Percentiles rank a stretch among this genome's conserved stretches.
Conservation (phyloP, 441 rosid species). For the Brassica balearica region DNA sequence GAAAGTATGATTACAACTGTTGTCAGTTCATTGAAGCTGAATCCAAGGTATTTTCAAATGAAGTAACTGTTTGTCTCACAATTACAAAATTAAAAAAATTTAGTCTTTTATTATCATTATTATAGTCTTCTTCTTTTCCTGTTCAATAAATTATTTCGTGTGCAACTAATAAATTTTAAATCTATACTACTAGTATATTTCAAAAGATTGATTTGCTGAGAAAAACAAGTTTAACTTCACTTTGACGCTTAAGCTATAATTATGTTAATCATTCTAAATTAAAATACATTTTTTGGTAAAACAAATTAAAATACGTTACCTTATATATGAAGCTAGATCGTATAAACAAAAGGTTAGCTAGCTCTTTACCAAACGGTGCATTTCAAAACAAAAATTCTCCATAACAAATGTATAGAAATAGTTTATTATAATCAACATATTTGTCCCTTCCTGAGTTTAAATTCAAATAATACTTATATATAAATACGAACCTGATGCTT, state of each 20-base stretch:
- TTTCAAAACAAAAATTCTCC: conserved; percentile 39
- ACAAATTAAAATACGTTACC: conserved; percentile 18
- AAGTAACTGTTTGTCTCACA: conserved; percentile 35
- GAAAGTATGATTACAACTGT: conserved; percentile 42
- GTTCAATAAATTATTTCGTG: not conserved
- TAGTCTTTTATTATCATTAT: no score
- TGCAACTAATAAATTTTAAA: not conserved
- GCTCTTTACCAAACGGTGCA: conserved; percentile 41
- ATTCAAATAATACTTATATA: conserved; percentile 42
- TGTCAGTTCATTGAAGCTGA: conserved; percentile 39
- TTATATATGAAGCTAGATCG: conserved; percentile 42
- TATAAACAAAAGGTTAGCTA: conserved; percentile 39
- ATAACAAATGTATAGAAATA: conserved; percentile 29
- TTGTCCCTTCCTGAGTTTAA: conserved; percentile 43
- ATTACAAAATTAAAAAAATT: conserved; percentile 5
- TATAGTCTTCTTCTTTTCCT: not conserved
- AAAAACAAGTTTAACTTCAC: conserved; percentile 32
- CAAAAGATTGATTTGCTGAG: conserved; percentile 13
- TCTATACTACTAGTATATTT: not conserved
- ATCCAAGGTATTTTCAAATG: conserved; percentile 39
- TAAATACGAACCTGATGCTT: conserved; percentile 17
- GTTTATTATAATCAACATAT: not conserved
- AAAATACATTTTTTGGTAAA: conserved; percentile 1
- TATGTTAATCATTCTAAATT: not conserved
- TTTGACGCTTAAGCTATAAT: conserved; percentile 22